Evolutionary conservation across 768 basidiomycete species (phyloP), one percentile per base, ranked within the genome.

Genomic region (Russula virescens): DNA sequence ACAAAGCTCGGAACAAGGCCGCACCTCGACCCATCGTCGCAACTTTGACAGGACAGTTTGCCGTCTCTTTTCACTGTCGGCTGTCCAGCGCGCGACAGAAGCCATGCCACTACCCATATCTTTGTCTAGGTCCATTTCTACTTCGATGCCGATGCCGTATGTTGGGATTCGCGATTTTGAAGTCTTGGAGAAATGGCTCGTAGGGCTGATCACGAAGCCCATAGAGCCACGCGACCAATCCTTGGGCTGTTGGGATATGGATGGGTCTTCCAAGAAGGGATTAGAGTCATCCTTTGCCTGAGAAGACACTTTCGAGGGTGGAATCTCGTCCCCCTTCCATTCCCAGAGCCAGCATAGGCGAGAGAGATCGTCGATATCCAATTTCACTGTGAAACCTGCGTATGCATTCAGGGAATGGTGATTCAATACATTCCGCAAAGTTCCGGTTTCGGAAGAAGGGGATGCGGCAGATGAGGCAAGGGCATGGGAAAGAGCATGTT

Each of bases 271-370:
- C 35, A 68, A 55, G 56, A 71, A 70, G 43, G 72, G 71, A 58
- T 73, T 73, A 8, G 63, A 55, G 19, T 73, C 70, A 14, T 74
- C 71, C 21, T 46, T 40, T 34, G 26, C 42, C 25, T n/a, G 47
- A 54, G 60, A 40, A 5, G 59, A 43, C 25, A 43, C 50, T 49
- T 58, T 58, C 28, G 69, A 40, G 7, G 64, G 16, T 3, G 80
- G 76, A 3, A 81, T 57, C 6, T 76, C 64, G 48, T 80, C 73
- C 7, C 81, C 80, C 69, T 91, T 85, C 91, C 91, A 94, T 71
- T 93, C 91, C 89, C 91, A 92, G 18, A 93, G 63, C 91, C 91
- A 93, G 74, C 91, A 92, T 21, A 94, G 79, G 62, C 87, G 80
- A 60, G 78, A 82, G 50, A 93, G 76, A 69, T 91, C 91, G 53